These are phyloP conservation scores for Populus tomentosa DNA, from an alignment of 441 rosid species.

Conservation along the genomic window DNA sequence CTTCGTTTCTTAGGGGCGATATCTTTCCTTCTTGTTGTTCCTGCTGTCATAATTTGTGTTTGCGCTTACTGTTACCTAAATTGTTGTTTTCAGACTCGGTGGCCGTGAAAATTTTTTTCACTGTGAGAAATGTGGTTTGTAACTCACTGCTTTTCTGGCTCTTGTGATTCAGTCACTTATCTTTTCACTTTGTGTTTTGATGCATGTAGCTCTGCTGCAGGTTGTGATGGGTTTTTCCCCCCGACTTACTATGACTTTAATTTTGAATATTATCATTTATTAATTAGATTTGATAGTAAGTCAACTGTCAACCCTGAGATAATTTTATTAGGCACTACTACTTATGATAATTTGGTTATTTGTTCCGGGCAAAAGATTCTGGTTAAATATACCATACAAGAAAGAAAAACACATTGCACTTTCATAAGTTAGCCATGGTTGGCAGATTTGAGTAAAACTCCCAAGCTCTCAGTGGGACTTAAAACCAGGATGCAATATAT, in stretches of 20 bases:
- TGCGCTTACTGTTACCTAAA: conserved; percentile 5
- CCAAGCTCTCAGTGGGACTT: not conserved
- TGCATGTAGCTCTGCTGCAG: not conserved
- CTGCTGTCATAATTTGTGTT: not conserved
- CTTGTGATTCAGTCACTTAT: not conserved
- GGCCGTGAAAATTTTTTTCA: conserved; percentile 76
- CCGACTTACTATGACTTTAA: not conserved
- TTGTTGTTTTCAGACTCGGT: conserved; percentile 59
- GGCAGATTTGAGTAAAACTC: too few relatives aligned
- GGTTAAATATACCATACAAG: too few relatives aligned
- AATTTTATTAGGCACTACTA: not conserved
- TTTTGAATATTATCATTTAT: not conserved
- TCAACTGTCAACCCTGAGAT: not conserved
- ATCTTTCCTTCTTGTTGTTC: not conserved
- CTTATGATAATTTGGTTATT: not conserved
- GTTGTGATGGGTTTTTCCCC: not conserved
- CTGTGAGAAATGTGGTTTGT: conserved; percentile 85
- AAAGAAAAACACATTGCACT: too few relatives aligned
- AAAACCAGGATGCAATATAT: not conserved
- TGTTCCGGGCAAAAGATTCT: not conserved
- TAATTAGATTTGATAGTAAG: too few relatives aligned
- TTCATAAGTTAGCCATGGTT: too few relatives aligned
- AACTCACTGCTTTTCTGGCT: not conserved
- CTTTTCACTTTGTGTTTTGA: not conserved
- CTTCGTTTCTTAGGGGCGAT: not conserved